Conservation (phyloP, 495 filamentous ascomycete genomes). For the Daldinia loculata region DNA sequence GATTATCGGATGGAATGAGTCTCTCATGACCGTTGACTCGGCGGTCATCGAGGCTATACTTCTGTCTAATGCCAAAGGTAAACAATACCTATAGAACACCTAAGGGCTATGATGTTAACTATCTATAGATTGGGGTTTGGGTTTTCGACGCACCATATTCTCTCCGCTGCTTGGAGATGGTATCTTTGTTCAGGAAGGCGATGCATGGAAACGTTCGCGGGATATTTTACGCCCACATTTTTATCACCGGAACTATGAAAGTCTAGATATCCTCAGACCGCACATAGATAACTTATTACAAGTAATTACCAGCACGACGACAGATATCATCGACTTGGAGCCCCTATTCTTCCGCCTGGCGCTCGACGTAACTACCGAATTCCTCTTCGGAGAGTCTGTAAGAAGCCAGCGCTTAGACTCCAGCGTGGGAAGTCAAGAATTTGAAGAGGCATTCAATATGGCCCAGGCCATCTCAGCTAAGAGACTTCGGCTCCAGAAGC, state of each 20-base stretch:
- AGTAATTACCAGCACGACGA: slow-evolving; percentile 27
- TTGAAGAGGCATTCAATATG: slow-evolving; percentile 38
- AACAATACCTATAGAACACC: not conserved
- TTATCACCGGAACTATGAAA: slow-evolving; percentile 64
- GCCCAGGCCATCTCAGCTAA: slow-evolving; percentile 46
- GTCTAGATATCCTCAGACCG: slow-evolving; percentile 65
- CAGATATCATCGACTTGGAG: slow-evolving; percentile 63
- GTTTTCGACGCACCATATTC: slow-evolving; percentile 49
- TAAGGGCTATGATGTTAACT: not conserved
- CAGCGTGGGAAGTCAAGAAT: slow-evolving; percentile 24
- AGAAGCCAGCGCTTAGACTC: slow-evolving; percentile 44
- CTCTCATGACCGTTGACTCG: slow-evolving; percentile 33
- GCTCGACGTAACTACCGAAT: slow-evolving; percentile 75
- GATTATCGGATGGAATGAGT: slow-evolving; percentile 22
- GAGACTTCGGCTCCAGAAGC: slow-evolving; percentile 47
- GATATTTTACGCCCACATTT: slow-evolving; percentile 72
- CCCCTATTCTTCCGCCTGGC: slow-evolving; percentile 70
- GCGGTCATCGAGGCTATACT: slow-evolving; percentile 29
- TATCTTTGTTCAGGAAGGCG: slow-evolving; percentile 75
- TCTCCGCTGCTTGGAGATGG: slow-evolving; percentile 69
- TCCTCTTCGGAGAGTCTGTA: slow-evolving; percentile 71
- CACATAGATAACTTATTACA: slow-evolving; percentile 64
- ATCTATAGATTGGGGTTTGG: slow-evolving; percentile 33
- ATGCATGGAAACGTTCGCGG: slow-evolving; percentile 70
- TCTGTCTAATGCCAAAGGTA: slow-evolving; percentile 29